A percentile compares a stretch with the other conserved stretches of the same genome.
Conservation (phyloP, 176 grass and related monocot species). For the Melocanna baccifera region DNA sequence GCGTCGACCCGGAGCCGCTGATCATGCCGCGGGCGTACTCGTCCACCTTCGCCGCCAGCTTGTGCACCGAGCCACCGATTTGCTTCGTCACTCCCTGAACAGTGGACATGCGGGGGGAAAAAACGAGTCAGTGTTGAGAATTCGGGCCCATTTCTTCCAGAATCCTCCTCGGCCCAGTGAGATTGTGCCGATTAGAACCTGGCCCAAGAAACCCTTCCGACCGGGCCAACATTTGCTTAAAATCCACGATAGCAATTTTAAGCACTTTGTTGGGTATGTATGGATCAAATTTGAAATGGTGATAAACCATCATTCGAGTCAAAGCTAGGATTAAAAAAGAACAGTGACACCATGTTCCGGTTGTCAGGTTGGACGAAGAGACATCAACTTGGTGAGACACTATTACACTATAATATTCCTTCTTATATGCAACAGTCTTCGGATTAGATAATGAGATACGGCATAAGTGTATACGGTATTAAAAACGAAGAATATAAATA, state of each 20-base stretch:
- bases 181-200: background rate
- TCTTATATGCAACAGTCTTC: no score
- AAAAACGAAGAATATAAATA: no score
- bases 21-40: conserved; percentile 99
- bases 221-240: background rate
- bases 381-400: background rate
- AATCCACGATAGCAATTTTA: background rate
- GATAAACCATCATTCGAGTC: background rate
- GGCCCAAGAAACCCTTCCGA: background rate
- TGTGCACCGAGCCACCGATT: conserved; percentile 88
- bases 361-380: background rate
- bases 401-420: no score
- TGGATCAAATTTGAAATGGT: background rate
- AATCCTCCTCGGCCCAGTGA: background rate
- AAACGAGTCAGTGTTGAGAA: background rate
- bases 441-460: no score
- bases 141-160: background rate
- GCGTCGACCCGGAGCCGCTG: conserved; percentile 69
- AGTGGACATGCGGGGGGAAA: background rate
- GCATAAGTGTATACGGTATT: no score
- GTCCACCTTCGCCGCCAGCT: conserved; percentile 94
- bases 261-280: background rate
- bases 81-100: conserved; percentile 87
- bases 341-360: background rate
- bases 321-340: background rate